A percentile compares a stretch with the other conserved stretches of the same genome.
Evolutionary conservation across 73 alveolate species (phyloP).

Genomic region (Diophrys appendiculata): DNA sequence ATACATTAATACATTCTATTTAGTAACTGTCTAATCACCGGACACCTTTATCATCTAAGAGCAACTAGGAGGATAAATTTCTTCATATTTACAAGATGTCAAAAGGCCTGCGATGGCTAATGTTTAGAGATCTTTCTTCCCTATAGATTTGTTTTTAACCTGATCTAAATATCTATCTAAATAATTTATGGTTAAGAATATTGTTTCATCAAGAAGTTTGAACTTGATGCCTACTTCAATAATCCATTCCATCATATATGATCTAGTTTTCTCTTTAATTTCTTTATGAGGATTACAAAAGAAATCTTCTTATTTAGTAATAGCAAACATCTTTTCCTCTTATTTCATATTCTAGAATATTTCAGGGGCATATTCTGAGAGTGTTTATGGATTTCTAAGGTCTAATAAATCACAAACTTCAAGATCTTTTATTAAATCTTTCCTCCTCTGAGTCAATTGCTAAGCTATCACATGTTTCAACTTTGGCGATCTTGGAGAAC

Average conservation of each 20-base stretch:
- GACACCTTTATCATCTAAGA: constrained; percentile 70
- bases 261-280: constrained; percentile 76
- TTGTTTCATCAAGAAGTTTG: constrained; percentile 76
- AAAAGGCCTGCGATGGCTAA: constrained; percentile 87
- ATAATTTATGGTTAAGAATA: constrained; percentile 68
- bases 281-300: constrained; percentile 36
- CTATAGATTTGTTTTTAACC: constrained; percentile 32
- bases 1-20: constrained; percentile 65
- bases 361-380: constrained; percentile 41
- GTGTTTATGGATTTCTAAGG: constrained; percentile 43
- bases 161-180: constrained; percentile 73
- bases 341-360: constrained; percentile 17
- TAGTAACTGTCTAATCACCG: constrained; percentile 66
- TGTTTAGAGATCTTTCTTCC: constrained; percentile 68
- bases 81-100: constrained; percentile 93
- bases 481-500: neutral
- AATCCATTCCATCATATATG: constrained; percentile 78
- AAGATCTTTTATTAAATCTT: neutral
- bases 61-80: constrained; percentile 90
- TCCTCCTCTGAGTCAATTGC: neutral
- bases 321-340: constrained; percentile 28
- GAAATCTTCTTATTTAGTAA: constrained; percentile 1
- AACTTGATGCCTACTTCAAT: constrained; percentile 83
- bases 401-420: constrained; percentile 52
- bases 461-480: neutral